These are phyloP conservation scores for Fistulinella prunicolor DNA, from an alignment of 768 basidiomycete genomes.

Conservation along the genomic window DNA sequence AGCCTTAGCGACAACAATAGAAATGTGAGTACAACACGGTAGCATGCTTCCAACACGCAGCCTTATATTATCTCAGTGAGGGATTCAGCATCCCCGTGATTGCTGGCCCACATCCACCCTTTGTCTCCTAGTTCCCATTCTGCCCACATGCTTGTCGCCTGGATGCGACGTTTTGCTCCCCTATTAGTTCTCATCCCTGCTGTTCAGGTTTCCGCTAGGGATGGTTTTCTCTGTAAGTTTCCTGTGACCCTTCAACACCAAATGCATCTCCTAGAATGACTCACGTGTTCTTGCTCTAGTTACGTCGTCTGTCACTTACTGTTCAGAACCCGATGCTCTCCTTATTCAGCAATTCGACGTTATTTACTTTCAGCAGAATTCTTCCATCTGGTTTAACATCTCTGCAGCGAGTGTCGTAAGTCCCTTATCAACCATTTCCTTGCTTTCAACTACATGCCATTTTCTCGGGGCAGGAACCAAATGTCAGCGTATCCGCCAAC, in stretches of 20 bases:
- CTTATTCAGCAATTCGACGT: constrained; percentile 79
- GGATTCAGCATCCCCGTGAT: constrained; percentile 21
- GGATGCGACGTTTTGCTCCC: constrained; percentile 60
- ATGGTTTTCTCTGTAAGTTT: constrained; percentile 61
- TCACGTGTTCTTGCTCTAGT: constrained; percentile 40
- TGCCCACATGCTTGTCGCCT: constrained; percentile 65
- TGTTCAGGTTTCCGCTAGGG: constrained; percentile 43
- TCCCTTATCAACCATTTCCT: constrained; percentile 18
- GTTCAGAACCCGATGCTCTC: constrained; percentile 73
- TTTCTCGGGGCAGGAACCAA: constrained; percentile 48
- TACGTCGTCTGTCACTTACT: constrained; percentile 87
- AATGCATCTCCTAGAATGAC: constrained; percentile 3
- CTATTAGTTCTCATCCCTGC: constrained; percentile 40
- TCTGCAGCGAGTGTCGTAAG: constrained; percentile 83
- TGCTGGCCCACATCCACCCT: constrained; percentile 26
- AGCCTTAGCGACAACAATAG: constrained; percentile 30
- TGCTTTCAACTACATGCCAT: constrained; percentile 11
- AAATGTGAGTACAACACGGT: constrained; percentile 32
- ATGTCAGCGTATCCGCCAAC: constrained; percentile 80
- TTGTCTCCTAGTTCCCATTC: constrained; percentile 12
- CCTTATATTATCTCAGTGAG: constrained; percentile 25
- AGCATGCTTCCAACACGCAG: constrained; percentile 28
- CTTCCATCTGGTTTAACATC: constrained; percentile 80
- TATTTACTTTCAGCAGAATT: constrained; percentile 63
- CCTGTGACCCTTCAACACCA: background rate